These are phyloP conservation scores for Haplosporangium gracile DNA, from an alignment of 192 early-diverging fungal genomes.

Conservation along the genomic window DNA sequence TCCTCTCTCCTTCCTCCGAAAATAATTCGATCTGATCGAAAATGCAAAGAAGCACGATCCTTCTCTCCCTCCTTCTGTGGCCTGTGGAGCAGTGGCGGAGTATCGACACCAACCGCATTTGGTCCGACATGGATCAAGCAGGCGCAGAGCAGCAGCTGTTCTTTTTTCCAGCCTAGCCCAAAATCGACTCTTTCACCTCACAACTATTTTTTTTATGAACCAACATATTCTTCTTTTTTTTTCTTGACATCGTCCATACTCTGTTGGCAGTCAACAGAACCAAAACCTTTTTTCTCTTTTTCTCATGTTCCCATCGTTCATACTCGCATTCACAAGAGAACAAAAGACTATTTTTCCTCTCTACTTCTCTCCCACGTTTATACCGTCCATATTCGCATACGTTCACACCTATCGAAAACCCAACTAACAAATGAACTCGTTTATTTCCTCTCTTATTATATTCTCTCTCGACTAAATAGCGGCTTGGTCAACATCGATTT, in stretches of 20 bases:
- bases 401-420: too few species aligned
- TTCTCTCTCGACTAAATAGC: background rate
- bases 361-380: background rate
- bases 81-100: constrained; percentile 7
- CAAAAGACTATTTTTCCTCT: background rate
- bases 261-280: background rate
- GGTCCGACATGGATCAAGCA: background rate
- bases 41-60: background rate
- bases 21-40: background rate
- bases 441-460: background rate
- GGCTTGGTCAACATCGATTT: constrained; percentile 33
- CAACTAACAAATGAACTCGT: background rate
- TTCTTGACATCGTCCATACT: background rate
- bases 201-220: background rate
- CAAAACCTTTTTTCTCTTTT: background rate
- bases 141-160: background rate
- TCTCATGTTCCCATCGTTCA: background rate
- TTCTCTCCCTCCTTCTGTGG: background rate
- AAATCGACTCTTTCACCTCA: background rate
- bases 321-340: background rate
- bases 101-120: background rate
- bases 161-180: background rate
- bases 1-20: background rate
- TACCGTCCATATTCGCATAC: background rate
- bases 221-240: background rate